Conservation (phyloP, 192 early-diverging fungal species). For the Backusella westeae region DNA sequence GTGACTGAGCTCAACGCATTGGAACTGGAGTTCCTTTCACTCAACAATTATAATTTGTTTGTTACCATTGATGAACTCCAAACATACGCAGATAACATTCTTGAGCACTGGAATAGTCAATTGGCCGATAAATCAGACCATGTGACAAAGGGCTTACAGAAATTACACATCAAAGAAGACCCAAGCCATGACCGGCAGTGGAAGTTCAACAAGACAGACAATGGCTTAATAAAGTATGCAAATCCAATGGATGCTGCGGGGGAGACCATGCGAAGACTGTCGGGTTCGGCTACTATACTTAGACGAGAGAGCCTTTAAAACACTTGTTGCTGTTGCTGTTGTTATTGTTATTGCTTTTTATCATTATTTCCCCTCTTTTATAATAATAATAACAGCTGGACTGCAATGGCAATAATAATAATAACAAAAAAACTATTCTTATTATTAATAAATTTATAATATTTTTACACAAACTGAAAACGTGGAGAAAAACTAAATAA, state of each 20-base stretch:
- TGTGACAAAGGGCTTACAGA: not conserved
- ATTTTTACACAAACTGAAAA: too few relatives aligned
- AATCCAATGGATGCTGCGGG: not conserved
- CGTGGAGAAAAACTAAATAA: too few relatives aligned
- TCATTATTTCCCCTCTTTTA: not conserved
- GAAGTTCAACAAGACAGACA: not conserved
- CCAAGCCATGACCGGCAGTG: not conserved
- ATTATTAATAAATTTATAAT: too few relatives aligned
- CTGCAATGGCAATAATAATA: too few relatives aligned
- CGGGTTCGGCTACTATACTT: not conserved
- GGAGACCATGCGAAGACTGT: not conserved
- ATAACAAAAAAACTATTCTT: too few relatives aligned
- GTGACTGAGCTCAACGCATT: slow-evolving; percentile 85
- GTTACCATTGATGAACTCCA: slow-evolving; percentile 80
- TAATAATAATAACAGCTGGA: not conserved
- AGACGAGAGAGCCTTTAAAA: not conserved
- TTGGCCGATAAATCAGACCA: slow-evolving; percentile 28
- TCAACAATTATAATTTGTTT: slow-evolving; percentile 78
- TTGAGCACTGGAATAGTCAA: slow-evolving; percentile 53
- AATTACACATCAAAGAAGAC: slow-evolving; percentile 7
- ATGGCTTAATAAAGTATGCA: not conserved
- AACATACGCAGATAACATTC: slow-evolving; percentile 68
- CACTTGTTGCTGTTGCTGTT: not conserved
- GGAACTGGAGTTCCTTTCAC: slow-evolving; percentile 83
- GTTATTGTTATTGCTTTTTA: not conserved